Evolutionary conservation across 2,329 filamentous ascomycete species (phyloP).

Genomic region (Lachnellula occidentalis): DNA sequence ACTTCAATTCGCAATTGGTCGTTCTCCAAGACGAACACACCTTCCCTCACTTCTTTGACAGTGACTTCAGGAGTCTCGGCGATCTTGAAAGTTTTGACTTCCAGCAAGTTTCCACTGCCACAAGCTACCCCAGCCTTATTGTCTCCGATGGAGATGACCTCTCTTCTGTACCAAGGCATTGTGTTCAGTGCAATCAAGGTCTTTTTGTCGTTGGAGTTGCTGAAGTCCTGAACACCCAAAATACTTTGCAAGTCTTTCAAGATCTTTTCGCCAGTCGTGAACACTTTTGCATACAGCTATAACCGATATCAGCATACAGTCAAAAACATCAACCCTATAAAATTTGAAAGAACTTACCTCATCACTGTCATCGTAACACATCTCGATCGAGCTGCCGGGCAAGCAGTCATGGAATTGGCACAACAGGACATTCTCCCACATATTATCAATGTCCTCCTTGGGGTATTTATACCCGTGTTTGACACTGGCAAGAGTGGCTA

Average conservation of each 20-base stretch:
- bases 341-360: conserved; percentile 43
- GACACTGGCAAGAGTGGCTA: conserved; percentile 81
- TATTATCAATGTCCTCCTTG: conserved; percentile 85
- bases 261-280: conserved; percentile 67
- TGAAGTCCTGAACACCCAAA: conserved; percentile 55
- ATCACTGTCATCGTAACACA: conserved; percentile 96
- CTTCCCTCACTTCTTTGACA: conserved; percentile 46
- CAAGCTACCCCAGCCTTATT: conserved; percentile 48
- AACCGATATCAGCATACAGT: conserved; percentile 25
- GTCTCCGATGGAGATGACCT: conserved; percentile 61
- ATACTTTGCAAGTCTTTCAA: conserved; percentile 63
- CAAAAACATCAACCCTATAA: neutral
- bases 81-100: conserved; percentile 45
- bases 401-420: conserved; percentile 98
- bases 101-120: conserved; percentile 49
- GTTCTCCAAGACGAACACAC: conserved; percentile 75
- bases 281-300: conserved; percentile 75
- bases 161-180: conserved; percentile 75
- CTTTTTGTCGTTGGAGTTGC: conserved; percentile 36
- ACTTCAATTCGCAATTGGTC: conserved; percentile 69
- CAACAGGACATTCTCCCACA: conserved; percentile 89
- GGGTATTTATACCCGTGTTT: conserved; percentile 77
- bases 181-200: conserved; percentile 71
- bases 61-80: conserved; percentile 45
- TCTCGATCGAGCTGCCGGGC: conserved; percentile 90